Evolutionary conservation across 164 flowering plant genomes (phyloP).

Genomic region (Vitis riparia): DNA sequence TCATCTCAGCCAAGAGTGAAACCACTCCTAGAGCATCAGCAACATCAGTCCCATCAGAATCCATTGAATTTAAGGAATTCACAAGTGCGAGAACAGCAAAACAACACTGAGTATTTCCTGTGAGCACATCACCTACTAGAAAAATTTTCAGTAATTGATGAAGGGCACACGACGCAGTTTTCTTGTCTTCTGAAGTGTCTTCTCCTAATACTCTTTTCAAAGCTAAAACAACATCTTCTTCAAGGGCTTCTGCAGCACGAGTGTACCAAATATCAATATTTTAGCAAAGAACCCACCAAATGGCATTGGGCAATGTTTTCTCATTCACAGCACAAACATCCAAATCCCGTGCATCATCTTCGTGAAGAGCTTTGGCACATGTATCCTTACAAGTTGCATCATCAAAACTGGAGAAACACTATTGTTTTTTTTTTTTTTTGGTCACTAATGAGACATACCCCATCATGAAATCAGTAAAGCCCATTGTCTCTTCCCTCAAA

Average conservation of each 20-base stretch:
- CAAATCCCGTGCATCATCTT: constrained; percentile 47
- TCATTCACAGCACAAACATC: constrained; percentile 42
- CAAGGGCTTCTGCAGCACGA: constrained; percentile 65
- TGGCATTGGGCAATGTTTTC: constrained; percentile 52
- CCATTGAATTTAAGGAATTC: constrained; percentile 60
- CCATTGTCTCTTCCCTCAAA: constrained; percentile 61
- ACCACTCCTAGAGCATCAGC: constrained; percentile 64
- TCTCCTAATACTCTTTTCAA: constrained; percentile 67
- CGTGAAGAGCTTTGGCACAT: constrained; percentile 9
- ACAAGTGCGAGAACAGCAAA: constrained; percentile 15
- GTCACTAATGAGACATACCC: constrained; percentile 27
- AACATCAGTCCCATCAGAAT: constrained; percentile 55
- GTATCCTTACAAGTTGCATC: constrained; percentile 14
- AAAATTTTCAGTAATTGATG: constrained; percentile 72
- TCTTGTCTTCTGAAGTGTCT: constrained; percentile 80
- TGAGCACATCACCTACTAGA: constrained; percentile 73
- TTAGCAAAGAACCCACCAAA: constrained; percentile 82
- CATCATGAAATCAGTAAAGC: constrained; percentile 54
- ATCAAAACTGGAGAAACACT: constrained; percentile 9
- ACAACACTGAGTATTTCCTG: constrained; percentile 11
- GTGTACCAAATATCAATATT: constrained; percentile 72
- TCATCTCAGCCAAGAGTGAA: constrained; percentile 20
- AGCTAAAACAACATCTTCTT: constrained; percentile 57
- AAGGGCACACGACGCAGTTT: constrained; percentile 77
- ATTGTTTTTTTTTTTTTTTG: constrained; percentile 12